Evolutionary conservation across 345 rosid genomes (phyloP).

Genomic region (Litchi chinensis): DNA sequence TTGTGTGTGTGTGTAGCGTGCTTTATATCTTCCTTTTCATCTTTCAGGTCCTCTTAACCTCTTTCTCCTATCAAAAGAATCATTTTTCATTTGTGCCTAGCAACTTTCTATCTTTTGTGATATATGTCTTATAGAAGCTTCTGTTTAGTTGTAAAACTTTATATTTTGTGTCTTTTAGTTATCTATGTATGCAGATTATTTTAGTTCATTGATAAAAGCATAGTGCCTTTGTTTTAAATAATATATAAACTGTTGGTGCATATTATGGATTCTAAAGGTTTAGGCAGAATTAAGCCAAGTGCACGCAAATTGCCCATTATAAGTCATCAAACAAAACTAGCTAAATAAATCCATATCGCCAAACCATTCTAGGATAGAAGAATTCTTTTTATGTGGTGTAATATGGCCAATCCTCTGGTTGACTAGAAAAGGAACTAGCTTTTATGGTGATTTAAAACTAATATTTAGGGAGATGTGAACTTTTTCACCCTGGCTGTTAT

Average conservation of each 20-base stretch:
- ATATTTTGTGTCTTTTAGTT: not conserved
- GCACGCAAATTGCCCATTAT: not conserved
- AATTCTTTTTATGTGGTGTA: not conserved
- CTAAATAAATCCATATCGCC: not conserved
- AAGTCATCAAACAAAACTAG: not conserved
- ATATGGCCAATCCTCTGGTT: not conserved
- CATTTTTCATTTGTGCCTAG: not conserved
- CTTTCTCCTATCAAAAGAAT: not conserved
- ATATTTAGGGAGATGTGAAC: not conserved
- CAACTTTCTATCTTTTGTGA: not conserved
- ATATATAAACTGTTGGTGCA: not conserved
- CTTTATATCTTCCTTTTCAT: not conserved
- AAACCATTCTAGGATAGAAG: not conserved
- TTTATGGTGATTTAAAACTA: not conserved
- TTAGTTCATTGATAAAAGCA: not conserved
- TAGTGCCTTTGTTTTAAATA: not conserved
- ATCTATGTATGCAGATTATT: conserved; percentile 5
- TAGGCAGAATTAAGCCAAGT: not conserved
- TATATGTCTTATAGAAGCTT: not conserved
- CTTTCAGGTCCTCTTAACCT: not conserved
- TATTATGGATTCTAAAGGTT: not conserved
- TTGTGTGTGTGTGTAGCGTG: not conserved
- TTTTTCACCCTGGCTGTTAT: not conserved
- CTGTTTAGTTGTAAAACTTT: not conserved
- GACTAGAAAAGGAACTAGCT: not conserved